Conservation (phyloP, 192 early-diverging fungal genomes). For the Gigaspora rosea region DNA sequence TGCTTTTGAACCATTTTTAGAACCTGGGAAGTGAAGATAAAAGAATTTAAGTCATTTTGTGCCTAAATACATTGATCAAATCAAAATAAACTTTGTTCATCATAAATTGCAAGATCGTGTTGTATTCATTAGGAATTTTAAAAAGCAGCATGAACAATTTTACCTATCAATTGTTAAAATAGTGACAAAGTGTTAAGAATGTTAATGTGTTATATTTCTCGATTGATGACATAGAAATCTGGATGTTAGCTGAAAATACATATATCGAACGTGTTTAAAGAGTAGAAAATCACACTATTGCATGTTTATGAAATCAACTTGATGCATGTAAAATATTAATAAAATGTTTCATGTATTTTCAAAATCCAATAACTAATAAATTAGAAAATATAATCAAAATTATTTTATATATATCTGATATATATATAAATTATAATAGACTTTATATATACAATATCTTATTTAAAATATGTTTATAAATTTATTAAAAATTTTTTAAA, state of each 20-base stretch:
- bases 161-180: slow-evolving; percentile 93
- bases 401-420: no score
- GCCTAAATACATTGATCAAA: slow-evolving; percentile 81
- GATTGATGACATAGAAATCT: slow-evolving; percentile 87
- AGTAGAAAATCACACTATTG: slow-evolving; percentile 98
- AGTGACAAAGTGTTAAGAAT: slow-evolving; percentile 84
- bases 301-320: slow-evolving; percentile 84
- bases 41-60: slow-evolving; percentile 97
- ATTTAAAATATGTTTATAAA: no score
- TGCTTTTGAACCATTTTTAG: slow-evolving; percentile 92
- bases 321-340: slow-evolving; percentile 92
- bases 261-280: slow-evolving; percentile 95
- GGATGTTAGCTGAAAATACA: slow-evolving; percentile 84
- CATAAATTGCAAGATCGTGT: slow-evolving; percentile 92
- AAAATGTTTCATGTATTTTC: slow-evolving; percentile 99
- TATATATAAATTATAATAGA: no score
- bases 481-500: no score
- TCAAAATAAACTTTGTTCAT: slow-evolving; percentile 93
- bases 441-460: no score
- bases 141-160: slow-evolving; percentile 98
- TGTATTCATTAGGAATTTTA: slow-evolving; percentile 85
- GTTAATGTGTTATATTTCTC: slow-evolving; percentile 96
- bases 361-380: slow-evolving; percentile 99
- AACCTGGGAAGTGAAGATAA: slow-evolving; percentile 93
- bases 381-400: no score